Base-by-base conservation (phyloP, 202 grass and related monocot genomes). In the Setaria italica region DNA sequence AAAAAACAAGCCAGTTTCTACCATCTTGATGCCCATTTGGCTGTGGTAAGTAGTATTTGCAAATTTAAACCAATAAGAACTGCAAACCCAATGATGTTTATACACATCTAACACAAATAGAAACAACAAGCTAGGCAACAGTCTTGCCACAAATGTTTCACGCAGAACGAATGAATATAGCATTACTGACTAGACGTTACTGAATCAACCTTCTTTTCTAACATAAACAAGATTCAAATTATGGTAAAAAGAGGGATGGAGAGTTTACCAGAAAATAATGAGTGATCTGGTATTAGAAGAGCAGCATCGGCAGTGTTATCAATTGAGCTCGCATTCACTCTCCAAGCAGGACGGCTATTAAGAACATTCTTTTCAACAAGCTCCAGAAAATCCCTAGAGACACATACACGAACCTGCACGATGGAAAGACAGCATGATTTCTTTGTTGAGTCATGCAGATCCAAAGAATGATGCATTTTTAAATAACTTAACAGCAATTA, bases 251-350 rank as follows among this genome's bases (percentile, higher is more conserved):
- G 46, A 69, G 14, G 30, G 12, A 81, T 42, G 29, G 16, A 70
- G 46, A 57, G 55, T 43, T 59, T 94, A 94, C 97, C 80, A 72
- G 85, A 76, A 86, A 99, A 94, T 74, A 92, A 59, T 54, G 97
- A 94, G 85, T 96, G 93, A 69, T 99, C 97, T 75, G 92, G 82
- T 76, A 99, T 85, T 78, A 99, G 90, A 90, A 99, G 88, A 74
- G 88, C 92, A 45, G 90, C 92, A 79, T 87, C 86, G 62, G 86
- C 76, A 4, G 50, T 69, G 17, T 59, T 84, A 84, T 99, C 92
- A 67, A 96, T 91, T 90, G 85, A 59, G 21, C 91, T 89, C 64
- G 87, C 88, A 85, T 91, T 82, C 80, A 99, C 85, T 71, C 93
- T 88, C 92, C 92, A 91, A 82, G 69, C 30, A 83, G 93, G 97